Evolutionary conservation across 2,329 filamentous ascomycete genomes (phyloP), one percentile per base, ranked within the genome.

Genomic region (Xylaria sp.): DNA sequence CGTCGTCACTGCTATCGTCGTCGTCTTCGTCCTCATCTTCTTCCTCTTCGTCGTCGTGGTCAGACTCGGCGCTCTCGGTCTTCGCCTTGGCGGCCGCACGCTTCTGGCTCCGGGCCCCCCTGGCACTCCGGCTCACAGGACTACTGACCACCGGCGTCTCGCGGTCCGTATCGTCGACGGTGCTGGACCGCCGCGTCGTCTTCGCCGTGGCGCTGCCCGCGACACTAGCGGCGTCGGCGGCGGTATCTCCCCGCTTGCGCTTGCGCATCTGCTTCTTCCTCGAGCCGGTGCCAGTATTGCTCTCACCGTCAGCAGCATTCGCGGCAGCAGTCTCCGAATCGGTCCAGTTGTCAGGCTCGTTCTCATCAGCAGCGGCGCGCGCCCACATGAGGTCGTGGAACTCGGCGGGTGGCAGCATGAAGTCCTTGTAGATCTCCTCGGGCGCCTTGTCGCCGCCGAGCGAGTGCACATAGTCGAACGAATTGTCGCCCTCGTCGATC

Each of bases 401-500:
- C 1, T 84, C 80, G 17, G 75, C 75, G 8, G 76, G 74, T 0
- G 90, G 90, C 4, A 93, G 83, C 32, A 86, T 84, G 72, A 93
- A 93, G 30, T 91, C 88, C 62, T 88, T 84, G 77, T 90, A 93
- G 67, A 86, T 84, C 27, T 90, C 86, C 63, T 86, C 83, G 21
- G 86, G 84, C 36, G 85, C 67, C 47, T 75, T 72, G 27, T 74
- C 74, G 12, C 61, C 69, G 36, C 71, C 73, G 0, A 70, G 68
- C 14, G 67, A 67, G 55, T 50, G 67, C 2, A 72, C 66, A 69
- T 85, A 85, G 57, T 84, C 82, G 69, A 82, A 81, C 70, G 84
- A 83, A 77, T 90, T 86, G 78, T 93, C 95, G 75, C 94, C 89
- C 78, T 97, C 93, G 80, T 98, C 93, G 67, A 98, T 90, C 48